These are phyloP conservation scores for Escovopsis sp. DNA, from an alignment of 2,329 filamentous ascomycete genomes.

Conservation along the genomic window DNA sequence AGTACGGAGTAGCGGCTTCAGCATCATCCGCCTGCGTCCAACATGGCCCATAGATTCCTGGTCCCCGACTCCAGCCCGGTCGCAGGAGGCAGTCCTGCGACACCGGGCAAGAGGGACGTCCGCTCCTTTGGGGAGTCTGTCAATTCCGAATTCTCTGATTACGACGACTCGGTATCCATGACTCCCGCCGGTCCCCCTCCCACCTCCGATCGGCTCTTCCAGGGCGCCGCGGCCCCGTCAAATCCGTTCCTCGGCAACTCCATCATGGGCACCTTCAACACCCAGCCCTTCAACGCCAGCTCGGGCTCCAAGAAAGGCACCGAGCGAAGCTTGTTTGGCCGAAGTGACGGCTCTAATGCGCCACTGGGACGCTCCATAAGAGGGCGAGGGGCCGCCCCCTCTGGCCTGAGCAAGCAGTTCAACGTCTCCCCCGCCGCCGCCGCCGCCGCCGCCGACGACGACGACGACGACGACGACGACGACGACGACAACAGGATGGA, in stretches of 20 bases:
- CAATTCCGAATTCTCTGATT: conserved; percentile 25
- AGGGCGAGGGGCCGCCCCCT: conserved; percentile 28
- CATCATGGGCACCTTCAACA: conserved; percentile 28
- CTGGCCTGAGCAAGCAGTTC: conserved; percentile 32
- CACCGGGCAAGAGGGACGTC: conserved; percentile 27
- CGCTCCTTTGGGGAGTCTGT: conserved; percentile 20
- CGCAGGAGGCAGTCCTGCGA: conserved; percentile 29
- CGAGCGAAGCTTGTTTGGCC: conserved; percentile 21
- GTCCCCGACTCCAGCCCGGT: conserved; percentile 29
- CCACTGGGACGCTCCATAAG: conserved; percentile 35
- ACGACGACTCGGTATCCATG: conserved; percentile 32
- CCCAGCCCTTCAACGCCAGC: conserved; percentile 25
- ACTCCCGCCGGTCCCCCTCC: conserved; percentile 37
- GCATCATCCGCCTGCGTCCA: conserved; percentile 5
- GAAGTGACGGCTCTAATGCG: conserved; percentile 21
- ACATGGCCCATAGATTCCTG: conserved; percentile 26
- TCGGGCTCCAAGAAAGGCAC: conserved; percentile 12
- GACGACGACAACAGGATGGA: conserved; percentile 18
- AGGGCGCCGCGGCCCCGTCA: conserved; percentile 39
- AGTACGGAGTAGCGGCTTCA: too few species aligned
- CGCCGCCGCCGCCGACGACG: conserved; percentile 18
- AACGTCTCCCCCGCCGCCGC: conserved; percentile 11
- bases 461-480: conserved; percentile 14
- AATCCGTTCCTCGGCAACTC: conserved; percentile 40
- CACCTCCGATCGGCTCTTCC: conserved; percentile 38